These are phyloP conservation scores for Malus asiatica DNA, from an alignment of 306 rosid genomes.

Conservation along the genomic window DNA sequence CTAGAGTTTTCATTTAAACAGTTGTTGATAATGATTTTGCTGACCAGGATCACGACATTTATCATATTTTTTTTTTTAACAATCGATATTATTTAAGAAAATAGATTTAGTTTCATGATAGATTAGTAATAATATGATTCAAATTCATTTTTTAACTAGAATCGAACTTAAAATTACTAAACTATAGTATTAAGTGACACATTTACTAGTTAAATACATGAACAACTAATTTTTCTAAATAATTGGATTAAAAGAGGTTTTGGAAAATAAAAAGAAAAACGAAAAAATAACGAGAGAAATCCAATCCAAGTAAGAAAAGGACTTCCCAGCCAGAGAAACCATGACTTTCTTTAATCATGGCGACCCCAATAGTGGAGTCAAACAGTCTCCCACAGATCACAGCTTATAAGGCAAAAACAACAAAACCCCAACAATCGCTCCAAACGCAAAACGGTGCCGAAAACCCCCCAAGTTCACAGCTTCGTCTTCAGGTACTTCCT, in stretches of 20 bases:
- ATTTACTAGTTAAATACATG: not conserved
- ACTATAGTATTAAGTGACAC: no score
- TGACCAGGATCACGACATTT: no score
- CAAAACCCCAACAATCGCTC: not conserved
- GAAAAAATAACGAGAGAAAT: not conserved
- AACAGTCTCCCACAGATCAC: not conserved
- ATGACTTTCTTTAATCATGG: not conserved
- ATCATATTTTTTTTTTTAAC: no score
- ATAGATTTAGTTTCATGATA: accelerated
- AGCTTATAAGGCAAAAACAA: not conserved
- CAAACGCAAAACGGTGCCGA: not conserved
- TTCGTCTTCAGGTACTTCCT: slow-evolving; percentile 2
- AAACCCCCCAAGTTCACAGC: not conserved
- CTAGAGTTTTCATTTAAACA: no score
- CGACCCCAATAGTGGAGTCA: not conserved
- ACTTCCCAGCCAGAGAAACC: not conserved
- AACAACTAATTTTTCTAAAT: not conserved
- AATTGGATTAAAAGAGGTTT: not conserved
- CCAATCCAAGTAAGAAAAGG: not conserved
- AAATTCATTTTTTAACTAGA: no score
- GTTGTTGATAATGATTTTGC: no score
- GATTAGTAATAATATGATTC: no score
- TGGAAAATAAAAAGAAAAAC: not conserved
- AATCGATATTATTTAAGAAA: no score
- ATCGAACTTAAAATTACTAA: no score